Base-by-base conservation (phyloP, 805 yeast species). In the Schwanniomyces occidentalis region DNA sequence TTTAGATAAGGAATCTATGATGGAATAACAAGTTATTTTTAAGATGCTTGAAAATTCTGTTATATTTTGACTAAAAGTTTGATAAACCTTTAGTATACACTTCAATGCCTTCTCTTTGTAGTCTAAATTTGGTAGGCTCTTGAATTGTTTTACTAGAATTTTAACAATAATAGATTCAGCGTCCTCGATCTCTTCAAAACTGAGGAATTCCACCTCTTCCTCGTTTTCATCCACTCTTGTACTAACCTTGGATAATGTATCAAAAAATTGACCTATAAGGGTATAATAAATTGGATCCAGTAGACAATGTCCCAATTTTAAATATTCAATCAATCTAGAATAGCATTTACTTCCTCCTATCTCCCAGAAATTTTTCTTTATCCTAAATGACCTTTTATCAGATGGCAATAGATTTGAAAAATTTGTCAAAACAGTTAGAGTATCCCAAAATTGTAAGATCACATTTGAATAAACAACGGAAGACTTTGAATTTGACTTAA, bases 301-400 rank as follows among this genome's bases (percentile, higher is more conserved):
- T 32, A 66, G 68, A 30, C 80, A 64, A 2, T 77, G 75, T 0
- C 88, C 84, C 9, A 78, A 41, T 8, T 60, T 60, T 14, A 84
- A 45, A 42, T 80, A 71, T 0, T 60, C 70, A 1, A 64, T 29
- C 8, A 84, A 49, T 38, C 69, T 70, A 1, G 78, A 44, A 3
- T 60, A 59, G 37, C 54, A 42, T 35, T 65, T 64, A 29, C 49
- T 45, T 12, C 81, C 82, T 14, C 71, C 74, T 4, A 52, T 41
- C 3, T 67, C 57, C 82, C 87, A 81, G 30, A 82, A 64, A 18
- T 65, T 72, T 12, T 70, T 63, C 41, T 76, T 73, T 27, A 67
- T 56, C n/a, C 55, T 52, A 10, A 44, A 19, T 3, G 41, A 6
- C 16, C 24, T 34, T 24, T 10, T 21, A 12, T 36, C 24, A 8